Conservation (phyloP, 352 stramenopile genomes). For the Globisporangium carolinianum region DNA sequence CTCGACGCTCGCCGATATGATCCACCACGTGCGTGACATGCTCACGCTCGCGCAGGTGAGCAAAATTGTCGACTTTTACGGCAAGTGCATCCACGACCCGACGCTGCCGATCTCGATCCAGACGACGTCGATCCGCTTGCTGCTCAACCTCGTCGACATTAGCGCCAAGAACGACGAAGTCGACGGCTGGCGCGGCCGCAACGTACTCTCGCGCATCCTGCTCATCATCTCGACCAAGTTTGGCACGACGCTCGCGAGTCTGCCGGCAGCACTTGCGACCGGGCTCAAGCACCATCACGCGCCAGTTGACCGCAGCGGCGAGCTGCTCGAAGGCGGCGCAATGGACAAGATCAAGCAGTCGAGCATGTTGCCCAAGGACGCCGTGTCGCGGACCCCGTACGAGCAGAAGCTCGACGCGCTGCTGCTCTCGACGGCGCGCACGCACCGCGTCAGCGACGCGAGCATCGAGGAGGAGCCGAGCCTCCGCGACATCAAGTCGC, state of each 20-base stretch:
- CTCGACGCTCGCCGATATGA: conserved; percentile 96
- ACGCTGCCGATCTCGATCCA: conserved; percentile 94
- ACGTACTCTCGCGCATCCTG: conserved; percentile 88
- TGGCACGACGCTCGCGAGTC: conserved; percentile 71
- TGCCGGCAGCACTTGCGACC: conserved; percentile 60
- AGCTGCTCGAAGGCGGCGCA: conserved; percentile 74
- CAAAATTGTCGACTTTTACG: conserved; percentile 92
- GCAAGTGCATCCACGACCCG: conserved; percentile 89
- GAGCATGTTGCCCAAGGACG: conserved; percentile 55
- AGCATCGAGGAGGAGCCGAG: conserved; percentile 71
- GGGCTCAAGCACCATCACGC: conserved; percentile 26
- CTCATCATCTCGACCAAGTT: conserved; percentile 95
- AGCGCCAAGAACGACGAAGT: conserved; percentile 93
- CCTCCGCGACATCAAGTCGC: conserved; percentile 88
- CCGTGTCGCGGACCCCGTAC: conserved; percentile 42
- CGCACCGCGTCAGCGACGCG: conserved; percentile 40
- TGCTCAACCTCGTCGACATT: conserved; percentile 96
- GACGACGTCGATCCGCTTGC: conserved; percentile 91
- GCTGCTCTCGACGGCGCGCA: conserved; percentile 45
- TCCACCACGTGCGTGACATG: conserved; percentile 94
- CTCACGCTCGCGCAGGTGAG: conserved; percentile 94
- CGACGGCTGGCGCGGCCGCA: conserved; percentile 83
- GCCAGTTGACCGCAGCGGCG: conserved; percentile 31
- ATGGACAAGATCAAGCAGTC: conserved; percentile 88
- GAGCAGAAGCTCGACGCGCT: conserved; percentile 73